Evolutionary conservation across 2,329 filamentous ascomycete species (phyloP).

Genomic region (Ceratocystis alfenasii): DNA sequence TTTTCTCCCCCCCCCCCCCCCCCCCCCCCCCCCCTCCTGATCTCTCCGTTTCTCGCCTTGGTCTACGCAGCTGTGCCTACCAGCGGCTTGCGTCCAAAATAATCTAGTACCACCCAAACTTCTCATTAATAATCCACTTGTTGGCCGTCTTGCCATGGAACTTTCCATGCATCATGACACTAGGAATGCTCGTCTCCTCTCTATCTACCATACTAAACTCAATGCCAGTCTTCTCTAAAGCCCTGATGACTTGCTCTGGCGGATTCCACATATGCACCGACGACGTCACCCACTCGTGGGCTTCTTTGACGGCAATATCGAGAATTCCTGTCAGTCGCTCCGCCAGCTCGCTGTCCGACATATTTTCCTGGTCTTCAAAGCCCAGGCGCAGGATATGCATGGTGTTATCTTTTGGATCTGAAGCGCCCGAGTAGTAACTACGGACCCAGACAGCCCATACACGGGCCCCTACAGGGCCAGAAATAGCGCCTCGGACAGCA

Average conservation of each 20-base stretch:
- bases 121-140: constrained; percentile 66
- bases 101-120: constrained; percentile 61
- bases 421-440: constrained; percentile 45
- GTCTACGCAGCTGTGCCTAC: background rate
- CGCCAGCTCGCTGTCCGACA: constrained; percentile 34
- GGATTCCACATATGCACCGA: constrained; percentile 80
- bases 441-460: constrained; percentile 65
- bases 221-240: constrained; percentile 39
- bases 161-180: constrained; percentile 52
- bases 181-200: constrained; percentile 56
- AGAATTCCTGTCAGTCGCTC: constrained; percentile 52
- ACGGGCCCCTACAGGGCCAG: constrained; percentile 35
- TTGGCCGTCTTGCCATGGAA: constrained; percentile 29
- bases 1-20: too few species aligned
- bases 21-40: background rate
- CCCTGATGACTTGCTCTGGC: constrained; percentile 36
- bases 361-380: constrained; percentile 43
- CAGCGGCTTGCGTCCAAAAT: background rate
- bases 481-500: constrained; percentile 57
- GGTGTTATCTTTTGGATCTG: constrained; percentile 48
- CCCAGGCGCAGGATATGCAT: constrained; percentile 59
- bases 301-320: constrained; percentile 55
- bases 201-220: constrained; percentile 41
- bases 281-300: constrained; percentile 56
- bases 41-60: background rate